Evolutionary conservation across 495 filamentous ascomycete genomes (phyloP), one percentile per base, ranked within the genome.

Genomic region (Lasiosphaeriaceae sp.): DNA sequence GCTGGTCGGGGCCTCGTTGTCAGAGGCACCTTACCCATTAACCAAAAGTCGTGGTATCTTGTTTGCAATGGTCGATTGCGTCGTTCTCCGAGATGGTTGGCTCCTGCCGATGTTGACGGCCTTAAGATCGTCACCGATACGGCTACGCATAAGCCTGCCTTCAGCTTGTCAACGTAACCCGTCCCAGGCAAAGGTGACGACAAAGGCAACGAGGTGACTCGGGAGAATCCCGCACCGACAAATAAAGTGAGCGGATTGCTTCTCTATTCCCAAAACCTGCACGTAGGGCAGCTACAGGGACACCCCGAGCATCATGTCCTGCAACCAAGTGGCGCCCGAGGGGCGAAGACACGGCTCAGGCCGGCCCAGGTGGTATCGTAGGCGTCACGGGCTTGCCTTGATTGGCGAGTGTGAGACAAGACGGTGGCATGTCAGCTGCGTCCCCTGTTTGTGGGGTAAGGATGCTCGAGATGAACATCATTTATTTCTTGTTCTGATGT

Each of bases 311-410:
- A 35, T 9, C 7, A 26, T 17, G 31, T 52, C 20, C 46, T 60
- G 62, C 61, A 57, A 20, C 21, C 23, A 43, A 49, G 63, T 55
- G 59, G 63, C 57, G 52, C 48, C 43, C 31, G 23, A 20, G 51
- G 49, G 60, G 49, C 58, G 57, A 53, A 48, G 65, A 70, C 63
- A 70, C 66, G 67, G 67, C 63, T 35, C 66, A 65, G 52, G 39
- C 66, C 66, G 66, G 56, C 35, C 50, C 50, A 61, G 51, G 59
- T 70, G 39, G 67, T 57, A 63, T 66, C 63, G 59, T 41, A 17
- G 43, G 37, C 62, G 57, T 66, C 63, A 68, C 63, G 55, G 62
- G 61, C 53, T 22, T 12, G 26, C 26, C 48, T 55, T 60, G 60
- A 67, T 63, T 63, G 67, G 66, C 37, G 50, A 56, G 48, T 34